Evolutionary conservation across 2,329 filamentous ascomycete species (phyloP).

Genomic region (Venturia asperata): DNA sequence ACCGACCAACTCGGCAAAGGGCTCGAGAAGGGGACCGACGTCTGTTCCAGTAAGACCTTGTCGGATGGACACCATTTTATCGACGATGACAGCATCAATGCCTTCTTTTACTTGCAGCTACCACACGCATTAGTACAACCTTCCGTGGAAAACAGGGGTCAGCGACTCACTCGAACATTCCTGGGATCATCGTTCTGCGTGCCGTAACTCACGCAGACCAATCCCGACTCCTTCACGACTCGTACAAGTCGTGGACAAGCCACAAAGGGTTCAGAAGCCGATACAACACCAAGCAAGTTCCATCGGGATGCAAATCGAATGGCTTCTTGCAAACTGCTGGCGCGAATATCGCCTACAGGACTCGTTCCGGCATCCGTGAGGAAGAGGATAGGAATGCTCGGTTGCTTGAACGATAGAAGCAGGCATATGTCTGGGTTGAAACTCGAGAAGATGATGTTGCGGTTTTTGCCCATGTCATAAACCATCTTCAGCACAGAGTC

Average conservation of each 20-base stretch:
- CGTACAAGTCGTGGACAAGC: constrained; percentile 81
- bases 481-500: constrained; percentile 87
- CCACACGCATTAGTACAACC: constrained; percentile 19
- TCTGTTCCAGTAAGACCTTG: constrained; percentile 56
- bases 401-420: constrained; percentile 91
- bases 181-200: constrained; percentile 76
- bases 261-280: constrained; percentile 79
- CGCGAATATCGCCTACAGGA: constrained; percentile 78
- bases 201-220: constrained; percentile 96
- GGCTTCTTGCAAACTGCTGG: constrained; percentile 87
- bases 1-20: not conserved
- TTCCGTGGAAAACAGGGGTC: not conserved
- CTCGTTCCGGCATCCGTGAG: constrained; percentile 80
- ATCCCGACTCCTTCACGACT: constrained; percentile 87
- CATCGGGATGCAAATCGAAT: constrained; percentile 90
- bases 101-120: constrained; percentile 87
- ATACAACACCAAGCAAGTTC: constrained; percentile 90
- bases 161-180: constrained; percentile 67
- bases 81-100: constrained; percentile 96
- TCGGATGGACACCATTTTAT: constrained; percentile 85
- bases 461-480: constrained; percentile 71
- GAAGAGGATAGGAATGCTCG: constrained; percentile 91
- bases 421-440: constrained; percentile 98
- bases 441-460: constrained; percentile 94
- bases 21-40: not conserved